Percentiles rank a stretch among this genome's conserved stretches.
These are phyloP conservation scores for Pseudoneurospora amorphoporcata DNA, from an alignment of 495 filamentous ascomycete species.

Conservation along the genomic window DNA sequence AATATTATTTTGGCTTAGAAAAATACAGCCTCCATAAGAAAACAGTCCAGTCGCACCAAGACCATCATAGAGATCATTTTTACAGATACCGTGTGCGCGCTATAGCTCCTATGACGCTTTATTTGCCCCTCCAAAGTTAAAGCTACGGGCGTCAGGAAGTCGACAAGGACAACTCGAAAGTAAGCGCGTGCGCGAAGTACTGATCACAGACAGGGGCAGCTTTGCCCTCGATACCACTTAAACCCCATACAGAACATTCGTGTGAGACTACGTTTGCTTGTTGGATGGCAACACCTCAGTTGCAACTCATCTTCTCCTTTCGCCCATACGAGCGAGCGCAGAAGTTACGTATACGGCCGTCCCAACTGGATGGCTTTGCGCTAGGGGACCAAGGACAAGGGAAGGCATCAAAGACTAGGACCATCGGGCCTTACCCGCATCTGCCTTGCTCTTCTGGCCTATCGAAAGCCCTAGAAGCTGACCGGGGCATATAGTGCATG, in stretches of 20 bases:
- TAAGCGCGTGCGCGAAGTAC: neutral
- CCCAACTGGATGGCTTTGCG: neutral
- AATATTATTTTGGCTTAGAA: too few relatives aligned
- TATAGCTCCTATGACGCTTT: neutral
- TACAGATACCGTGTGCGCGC: too few relatives aligned
- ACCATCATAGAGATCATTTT: too few relatives aligned
- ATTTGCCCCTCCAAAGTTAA: neutral
- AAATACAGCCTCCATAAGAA: too few relatives aligned
- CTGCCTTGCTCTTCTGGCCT: neutral
- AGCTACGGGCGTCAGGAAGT: neutral
- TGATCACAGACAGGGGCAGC: neutral
- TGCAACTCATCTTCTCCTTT: neutral
- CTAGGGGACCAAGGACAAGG: neutral
- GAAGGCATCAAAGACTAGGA: neutral
- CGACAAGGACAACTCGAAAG: neutral
- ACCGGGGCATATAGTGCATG: conserved; percentile 7
- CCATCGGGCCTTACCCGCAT: neutral
- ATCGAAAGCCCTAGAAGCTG: neutral
- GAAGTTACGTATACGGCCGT: neutral
- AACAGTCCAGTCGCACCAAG: too few relatives aligned
- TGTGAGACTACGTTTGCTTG: neutral
- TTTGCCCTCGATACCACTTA: neutral
- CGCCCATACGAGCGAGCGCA: neutral
- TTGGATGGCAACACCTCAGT: neutral
- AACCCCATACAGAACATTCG: neutral